Evolutionary conservation across 2,329 filamentous ascomycete genomes (phyloP).

Genomic region (Thelonectria rubi): DNA sequence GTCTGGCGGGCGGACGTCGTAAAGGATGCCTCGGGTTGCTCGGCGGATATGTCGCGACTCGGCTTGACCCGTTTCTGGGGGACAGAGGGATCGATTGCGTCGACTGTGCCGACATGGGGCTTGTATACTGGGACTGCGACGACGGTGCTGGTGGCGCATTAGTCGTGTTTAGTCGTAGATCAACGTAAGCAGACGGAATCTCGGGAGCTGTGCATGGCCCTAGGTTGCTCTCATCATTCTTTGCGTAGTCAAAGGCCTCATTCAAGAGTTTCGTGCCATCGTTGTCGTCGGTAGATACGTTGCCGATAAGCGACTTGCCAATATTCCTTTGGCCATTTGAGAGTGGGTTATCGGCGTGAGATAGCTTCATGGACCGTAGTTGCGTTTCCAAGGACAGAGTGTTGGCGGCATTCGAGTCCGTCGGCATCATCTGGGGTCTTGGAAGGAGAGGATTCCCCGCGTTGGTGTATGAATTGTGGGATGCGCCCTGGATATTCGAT

Average conservation of each 20-base stretch:
- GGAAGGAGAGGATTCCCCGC: neutral
- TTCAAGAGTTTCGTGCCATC: slow-evolving; percentile 79
- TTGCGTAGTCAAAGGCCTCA: slow-evolving; percentile 76
- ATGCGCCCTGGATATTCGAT: neutral
- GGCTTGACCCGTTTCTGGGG: slow-evolving; percentile 55
- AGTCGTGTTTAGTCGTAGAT: slow-evolving; percentile 75
- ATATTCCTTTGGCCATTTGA: slow-evolving; percentile 67
- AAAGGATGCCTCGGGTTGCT: slow-evolving; percentile 70
- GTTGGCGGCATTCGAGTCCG: slow-evolving; percentile 58
- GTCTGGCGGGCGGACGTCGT: slow-evolving; percentile 78
- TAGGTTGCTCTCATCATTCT: slow-evolving; percentile 58
- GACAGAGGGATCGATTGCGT: slow-evolving; percentile 55
- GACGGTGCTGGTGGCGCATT: slow-evolving; percentile 60
- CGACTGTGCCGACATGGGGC: slow-evolving; percentile 50
- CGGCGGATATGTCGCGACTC: slow-evolving; percentile 41
- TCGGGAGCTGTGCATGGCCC: slow-evolving; percentile 78
- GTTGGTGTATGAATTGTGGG: neutral
- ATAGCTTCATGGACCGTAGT: too few species aligned
- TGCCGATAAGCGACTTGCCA: slow-evolving; percentile 77
- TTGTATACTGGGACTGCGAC: slow-evolving; percentile 60
- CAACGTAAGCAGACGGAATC: slow-evolving; percentile 74
- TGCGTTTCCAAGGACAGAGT: slow-evolving; percentile 51
- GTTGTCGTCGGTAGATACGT: slow-evolving; percentile 65
- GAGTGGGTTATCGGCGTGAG: slow-evolving; percentile 52
- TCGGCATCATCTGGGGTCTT: neutral